phyloP scores from a whole-genome alignment of 805 yeast species.

The Candida gorgasii region DNA sequence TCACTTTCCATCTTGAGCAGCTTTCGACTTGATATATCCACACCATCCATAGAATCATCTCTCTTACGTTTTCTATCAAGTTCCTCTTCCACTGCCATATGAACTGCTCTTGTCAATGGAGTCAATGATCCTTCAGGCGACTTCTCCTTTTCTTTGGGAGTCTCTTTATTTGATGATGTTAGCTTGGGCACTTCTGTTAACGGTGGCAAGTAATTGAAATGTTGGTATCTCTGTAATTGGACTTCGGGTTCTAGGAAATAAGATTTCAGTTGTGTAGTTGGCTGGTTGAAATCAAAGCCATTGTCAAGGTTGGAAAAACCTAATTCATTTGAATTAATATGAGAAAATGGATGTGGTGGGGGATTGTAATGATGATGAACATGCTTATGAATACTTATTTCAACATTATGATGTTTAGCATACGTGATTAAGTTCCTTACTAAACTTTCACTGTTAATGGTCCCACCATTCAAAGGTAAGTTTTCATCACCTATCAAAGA shows the following conservation, averaged over 20 bases:
- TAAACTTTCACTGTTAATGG: slow-evolving; percentile 51
- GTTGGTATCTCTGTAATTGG: slow-evolving; percentile 59
- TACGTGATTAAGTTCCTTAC: slow-evolving; percentile 60
- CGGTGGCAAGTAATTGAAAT: slow-evolving; percentile 75
- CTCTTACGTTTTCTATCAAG: slow-evolving; percentile 14
- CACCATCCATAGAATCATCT: slow-evolving; percentile 10
- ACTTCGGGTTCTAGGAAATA: slow-evolving; percentile 49
- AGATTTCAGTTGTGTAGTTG: slow-evolving; percentile 4
- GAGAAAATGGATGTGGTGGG: slow-evolving; percentile 23
- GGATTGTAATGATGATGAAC: slow-evolving; percentile 75
- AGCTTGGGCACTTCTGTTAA: slow-evolving; percentile 69
- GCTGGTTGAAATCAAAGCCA: slow-evolving; percentile 1
- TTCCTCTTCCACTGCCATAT: slow-evolving; percentile 37
- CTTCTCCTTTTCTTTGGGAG: slow-evolving; percentile 20
- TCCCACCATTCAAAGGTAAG: slow-evolving; percentile 43
- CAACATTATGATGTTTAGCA: slow-evolving; percentile 57
- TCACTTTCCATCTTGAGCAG: slow-evolving; percentile 12
- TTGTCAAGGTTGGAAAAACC: not conserved
- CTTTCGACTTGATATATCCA: slow-evolving; percentile 1
- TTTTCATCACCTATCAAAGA: slow-evolving; percentile 20
- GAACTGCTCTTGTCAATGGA: slow-evolving; percentile 44
- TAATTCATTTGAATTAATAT: slow-evolving; percentile 7
- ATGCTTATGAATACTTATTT: slow-evolving; percentile 80
- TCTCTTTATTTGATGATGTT: slow-evolving; percentile 46
- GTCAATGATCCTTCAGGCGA: slow-evolving; percentile 23